Percentiles rank a stretch among this genome's conserved stretches.
Conservation (phyloP, 495 filamentous ascomycete species). For the Penicillium desertorum region DNA sequence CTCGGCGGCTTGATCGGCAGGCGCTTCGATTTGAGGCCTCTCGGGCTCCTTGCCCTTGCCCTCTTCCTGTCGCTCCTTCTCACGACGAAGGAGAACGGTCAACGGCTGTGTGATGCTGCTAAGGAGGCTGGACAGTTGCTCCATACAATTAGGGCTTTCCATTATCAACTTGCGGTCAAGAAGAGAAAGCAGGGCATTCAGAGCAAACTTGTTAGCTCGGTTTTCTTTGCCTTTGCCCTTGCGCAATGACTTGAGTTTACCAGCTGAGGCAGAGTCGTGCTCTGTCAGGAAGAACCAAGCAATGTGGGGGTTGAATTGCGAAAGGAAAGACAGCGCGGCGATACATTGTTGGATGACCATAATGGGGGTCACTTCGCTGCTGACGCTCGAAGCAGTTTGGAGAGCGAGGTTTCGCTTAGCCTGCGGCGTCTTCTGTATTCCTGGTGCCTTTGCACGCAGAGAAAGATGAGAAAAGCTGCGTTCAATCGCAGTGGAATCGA, state of each 20-base stretch:
- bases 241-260: constrained; percentile 73
- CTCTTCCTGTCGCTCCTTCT: constrained; percentile 69
- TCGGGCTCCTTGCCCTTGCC: constrained; percentile 56
- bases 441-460: constrained; percentile 79
- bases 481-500: constrained; percentile 89
- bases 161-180: constrained; percentile 90
- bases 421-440: constrained; percentile 75
- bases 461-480: constrained; percentile 92
- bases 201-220: constrained; percentile 81
- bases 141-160: constrained; percentile 94
- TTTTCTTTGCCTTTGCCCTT: constrained; percentile 85
- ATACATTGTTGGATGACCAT: constrained; percentile 97
- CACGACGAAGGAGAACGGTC: constrained; percentile 75
- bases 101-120: constrained; percentile 87
- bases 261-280: constrained; percentile 71
- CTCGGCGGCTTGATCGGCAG: constrained; percentile 25
- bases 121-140: constrained; percentile 81
- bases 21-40: constrained; percentile 26
- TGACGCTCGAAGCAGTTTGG: constrained; percentile 53
- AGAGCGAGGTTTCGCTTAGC: constrained; percentile 64
- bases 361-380: constrained; percentile 81
- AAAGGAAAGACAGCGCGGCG: constrained; percentile 73
- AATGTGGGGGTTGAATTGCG: constrained; percentile 78
- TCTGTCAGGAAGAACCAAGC: constrained; percentile 93
- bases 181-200: constrained; percentile 85